Conservation (phyloP, 1,284 basidiomycete species). For the Kwoniella shivajii region DNA sequence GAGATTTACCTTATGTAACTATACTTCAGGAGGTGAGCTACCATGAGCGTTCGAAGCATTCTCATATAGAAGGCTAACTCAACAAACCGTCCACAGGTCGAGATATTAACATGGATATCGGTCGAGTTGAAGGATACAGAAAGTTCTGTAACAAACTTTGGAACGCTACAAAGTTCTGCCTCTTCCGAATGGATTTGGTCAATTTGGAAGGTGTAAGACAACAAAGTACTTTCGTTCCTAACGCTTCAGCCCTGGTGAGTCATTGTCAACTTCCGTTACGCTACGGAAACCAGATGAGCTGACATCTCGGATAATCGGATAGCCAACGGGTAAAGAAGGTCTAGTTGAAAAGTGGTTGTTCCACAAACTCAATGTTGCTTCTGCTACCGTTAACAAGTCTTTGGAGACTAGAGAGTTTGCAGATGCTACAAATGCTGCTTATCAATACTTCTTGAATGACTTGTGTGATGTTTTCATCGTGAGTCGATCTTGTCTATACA, state of each 20-base stretch:
- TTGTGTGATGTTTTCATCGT: constrained; percentile 98
- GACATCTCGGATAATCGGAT: constrained; percentile 2
- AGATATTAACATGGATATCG: constrained; percentile 94
- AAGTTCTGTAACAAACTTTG: constrained; percentile 99
- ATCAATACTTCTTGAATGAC: constrained; percentile 99
- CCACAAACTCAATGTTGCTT: constrained; percentile 86
- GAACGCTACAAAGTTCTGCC: constrained; percentile 98
- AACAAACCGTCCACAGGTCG: too few species aligned
- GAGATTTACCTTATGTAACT: constrained; percentile 92
- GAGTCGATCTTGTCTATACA: constrained; percentile 38
- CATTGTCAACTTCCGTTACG: background rate
- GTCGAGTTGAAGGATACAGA: constrained; percentile 97
- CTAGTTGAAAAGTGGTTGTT: constrained; percentile 95
- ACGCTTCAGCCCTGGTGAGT: constrained; percentile 66
- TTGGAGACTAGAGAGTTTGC: constrained; percentile 88
- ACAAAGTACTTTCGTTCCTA: constrained; percentile 70
- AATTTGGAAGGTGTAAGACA: constrained; percentile 51
- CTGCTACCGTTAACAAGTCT: constrained; percentile 72
- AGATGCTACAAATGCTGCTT: constrained; percentile 77
- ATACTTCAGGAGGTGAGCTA: constrained; percentile 74
- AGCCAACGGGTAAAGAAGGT: constrained; percentile 86
- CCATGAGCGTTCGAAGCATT: background rate
- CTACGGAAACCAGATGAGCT: background rate
- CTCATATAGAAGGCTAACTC: too few species aligned
- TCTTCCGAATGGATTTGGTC: constrained; percentile 79